Percentiles rank a stretch among this genome's conserved stretches.
phyloP scores from a whole-genome alignment of 2,329 filamentous ascomycete genomes.

The Ceratocystiopsis minuta region DNA sequence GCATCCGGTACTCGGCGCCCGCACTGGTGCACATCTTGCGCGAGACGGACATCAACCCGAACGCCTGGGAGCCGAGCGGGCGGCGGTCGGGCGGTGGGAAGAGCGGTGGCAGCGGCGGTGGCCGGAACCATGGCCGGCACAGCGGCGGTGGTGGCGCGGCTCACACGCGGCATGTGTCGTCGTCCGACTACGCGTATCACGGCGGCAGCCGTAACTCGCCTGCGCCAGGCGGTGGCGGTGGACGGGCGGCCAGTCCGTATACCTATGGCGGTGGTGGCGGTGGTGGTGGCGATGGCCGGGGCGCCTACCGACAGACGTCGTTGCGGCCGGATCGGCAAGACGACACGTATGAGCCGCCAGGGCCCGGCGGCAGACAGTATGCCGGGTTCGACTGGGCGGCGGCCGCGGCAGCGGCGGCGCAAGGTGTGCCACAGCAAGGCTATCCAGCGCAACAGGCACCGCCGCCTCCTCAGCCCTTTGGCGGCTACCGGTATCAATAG shows the following conservation, averaged over 20 bases:
- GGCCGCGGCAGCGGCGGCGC: too few relatives aligned
- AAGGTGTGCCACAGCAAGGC: not conserved
- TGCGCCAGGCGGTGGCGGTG: conserved; percentile 14
- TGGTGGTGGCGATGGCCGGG: conserved; percentile 18
- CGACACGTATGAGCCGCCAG: conserved; percentile 24
- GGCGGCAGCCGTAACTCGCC: conserved; percentile 8
- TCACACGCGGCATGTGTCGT: conserved; percentile 24
- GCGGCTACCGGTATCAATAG: conserved; percentile 8
- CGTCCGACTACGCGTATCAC: conserved; percentile 12
- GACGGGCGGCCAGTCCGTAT: too few relatives aligned
- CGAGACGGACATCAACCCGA: conserved; percentile 42
- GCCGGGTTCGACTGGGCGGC: too few relatives aligned
- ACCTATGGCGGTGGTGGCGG: too few relatives aligned
- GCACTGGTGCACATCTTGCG: conserved; percentile 58
- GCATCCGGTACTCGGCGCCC: conserved; percentile 49
- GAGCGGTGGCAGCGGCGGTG: conserved; percentile 2
- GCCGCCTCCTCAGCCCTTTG: conserved; percentile 3
- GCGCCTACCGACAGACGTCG: conserved; percentile 33
- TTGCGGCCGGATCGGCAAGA: conserved; percentile 29
- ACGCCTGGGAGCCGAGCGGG: conserved; percentile 27
- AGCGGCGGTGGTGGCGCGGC: not conserved
- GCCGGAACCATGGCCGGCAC: conserved; percentile 11
- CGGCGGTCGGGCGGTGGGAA: conserved; percentile 1
- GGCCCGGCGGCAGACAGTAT: conserved; percentile 8
- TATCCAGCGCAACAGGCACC: not conserved